Evolutionary conservation across 441 rosid genomes (phyloP).

Genomic region (Pelargonium myrrhifolium): DNA sequence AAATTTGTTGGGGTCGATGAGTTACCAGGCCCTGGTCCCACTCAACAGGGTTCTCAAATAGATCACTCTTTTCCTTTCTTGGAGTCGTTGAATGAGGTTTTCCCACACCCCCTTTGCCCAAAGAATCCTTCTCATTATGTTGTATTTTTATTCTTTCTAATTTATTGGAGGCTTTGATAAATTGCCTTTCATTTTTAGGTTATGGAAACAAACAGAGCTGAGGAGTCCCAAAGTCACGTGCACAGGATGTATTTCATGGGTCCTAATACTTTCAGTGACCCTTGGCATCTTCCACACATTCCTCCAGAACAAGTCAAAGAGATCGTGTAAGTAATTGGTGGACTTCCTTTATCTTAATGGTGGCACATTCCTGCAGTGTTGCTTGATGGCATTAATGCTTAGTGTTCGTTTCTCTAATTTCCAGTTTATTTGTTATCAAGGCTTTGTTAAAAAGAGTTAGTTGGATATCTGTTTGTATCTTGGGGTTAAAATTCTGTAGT

Average conservation of each 20-base stretch:
- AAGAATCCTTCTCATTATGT: neutral
- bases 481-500: neutral
- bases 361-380: neutral
- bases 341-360: too few relatives aligned
- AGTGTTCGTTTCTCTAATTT: neutral
- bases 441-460: neutral
- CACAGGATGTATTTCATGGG: slow-evolving; percentile 99
- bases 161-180: slow-evolving; percentile 11
- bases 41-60: slow-evolving; percentile 87
- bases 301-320: slow-evolving; percentile 96
- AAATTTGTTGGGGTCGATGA: slow-evolving; percentile 97
- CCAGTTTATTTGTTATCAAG: neutral
- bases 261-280: slow-evolving; percentile 89
- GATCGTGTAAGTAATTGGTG: slow-evolving; percentile 61
- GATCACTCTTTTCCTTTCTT: slow-evolving; percentile 98
- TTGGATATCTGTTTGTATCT: neutral
- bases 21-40: slow-evolving; percentile 85
- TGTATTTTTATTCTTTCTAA: neutral
- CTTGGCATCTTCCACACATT: slow-evolving; percentile 94
- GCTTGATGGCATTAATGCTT: neutral
- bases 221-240: slow-evolving; percentile 91
- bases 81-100: slow-evolving; percentile 96
- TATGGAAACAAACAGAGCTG: slow-evolving; percentile 96
- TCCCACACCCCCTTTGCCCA: slow-evolving; percentile 14
- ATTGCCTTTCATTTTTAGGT: slow-evolving; percentile 42